These are phyloP conservation scores for Nakaseomyces bracarensis DNA, from an alignment of 1,139 yeast species.

Conservation along the genomic window DNA sequence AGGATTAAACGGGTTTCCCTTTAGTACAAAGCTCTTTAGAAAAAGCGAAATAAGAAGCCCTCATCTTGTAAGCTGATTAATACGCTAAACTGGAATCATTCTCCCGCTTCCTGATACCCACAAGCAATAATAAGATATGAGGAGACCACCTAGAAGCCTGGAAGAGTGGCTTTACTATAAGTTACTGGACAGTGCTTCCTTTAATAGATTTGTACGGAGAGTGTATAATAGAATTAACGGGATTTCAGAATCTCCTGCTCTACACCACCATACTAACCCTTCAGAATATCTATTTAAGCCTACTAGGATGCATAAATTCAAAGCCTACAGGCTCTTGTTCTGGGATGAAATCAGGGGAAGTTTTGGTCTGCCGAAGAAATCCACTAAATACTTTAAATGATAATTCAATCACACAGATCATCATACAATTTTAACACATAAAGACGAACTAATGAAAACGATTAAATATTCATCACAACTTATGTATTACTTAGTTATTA, in stretches of 20 bases:
- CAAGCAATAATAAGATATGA: background rate
- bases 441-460: too few species aligned
- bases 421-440: too few species aligned
- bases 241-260: too few species aligned
- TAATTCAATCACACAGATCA: background rate
- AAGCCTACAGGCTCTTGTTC: constrained; percentile 58
- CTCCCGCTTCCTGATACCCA: too few species aligned
- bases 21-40: too few species aligned
- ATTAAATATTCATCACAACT: too few species aligned
- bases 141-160: constrained; percentile 34
- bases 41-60: too few species aligned
- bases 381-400: constrained; percentile 8
- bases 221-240: constrained; percentile 62
- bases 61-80: too few species aligned
- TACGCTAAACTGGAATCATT: too few species aligned
- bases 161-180: constrained; percentile 43
- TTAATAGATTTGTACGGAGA: constrained; percentile 60
- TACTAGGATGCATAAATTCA: constrained; percentile 45
- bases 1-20: too few species aligned
- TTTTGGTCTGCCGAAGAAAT: constrained; percentile 37
- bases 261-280: constrained; percentile 29
- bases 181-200: constrained; percentile 54
- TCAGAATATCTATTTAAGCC: constrained; percentile 37
- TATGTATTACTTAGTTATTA: too few species aligned
- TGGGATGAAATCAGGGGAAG: constrained; percentile 52